These are phyloP conservation scores for Psilocybe cubensis DNA, from an alignment of 768 basidiomycete species.

Conservation along the genomic window DNA sequence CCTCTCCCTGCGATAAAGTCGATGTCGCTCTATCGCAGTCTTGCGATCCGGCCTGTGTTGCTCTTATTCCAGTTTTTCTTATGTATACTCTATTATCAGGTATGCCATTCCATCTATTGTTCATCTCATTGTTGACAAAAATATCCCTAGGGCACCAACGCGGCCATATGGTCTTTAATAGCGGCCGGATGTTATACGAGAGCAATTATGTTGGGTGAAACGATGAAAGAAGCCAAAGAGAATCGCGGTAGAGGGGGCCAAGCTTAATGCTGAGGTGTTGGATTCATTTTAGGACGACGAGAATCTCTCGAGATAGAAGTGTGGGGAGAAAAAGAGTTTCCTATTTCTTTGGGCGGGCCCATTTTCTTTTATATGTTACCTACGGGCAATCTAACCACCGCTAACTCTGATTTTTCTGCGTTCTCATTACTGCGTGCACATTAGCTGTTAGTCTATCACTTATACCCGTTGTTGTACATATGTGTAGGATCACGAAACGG, in stretches of 20 bases:
- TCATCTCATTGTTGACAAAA: constrained; percentile 4
- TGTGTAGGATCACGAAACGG: constrained; percentile 14
- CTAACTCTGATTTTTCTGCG: constrained; percentile 11
- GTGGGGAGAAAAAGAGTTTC: constrained; percentile 19
- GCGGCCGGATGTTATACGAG: constrained; percentile 69
- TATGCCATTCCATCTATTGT: constrained; percentile 28
- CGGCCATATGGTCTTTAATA: constrained; percentile 78
- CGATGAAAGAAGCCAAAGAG: constrained; percentile 64
- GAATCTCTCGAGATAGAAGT: constrained; percentile 11
- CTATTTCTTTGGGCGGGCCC: constrained; percentile 24
- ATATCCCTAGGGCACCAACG: constrained; percentile 77
- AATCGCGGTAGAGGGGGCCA: constrained; percentile 61
- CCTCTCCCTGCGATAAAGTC: constrained; percentile 64
- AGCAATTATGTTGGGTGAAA: constrained; percentile 70
- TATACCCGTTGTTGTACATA: constrained; percentile 18
- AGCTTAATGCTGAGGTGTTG: constrained; percentile 43
- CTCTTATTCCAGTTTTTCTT: constrained; percentile 67
- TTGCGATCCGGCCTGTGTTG: constrained; percentile 62
- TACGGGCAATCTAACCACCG: constrained; percentile 19
- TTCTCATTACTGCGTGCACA: constrained; percentile 12
- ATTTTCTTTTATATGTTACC: constrained; percentile 16
- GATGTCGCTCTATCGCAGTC: constrained; percentile 64
- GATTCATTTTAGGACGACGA: constrained; percentile 11
- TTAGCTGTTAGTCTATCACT: constrained; percentile 15
- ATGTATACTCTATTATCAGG: constrained; percentile 78